phyloP scores from a whole-genome alignment of 2,329 filamentous ascomycete species.

The Nemania sp. region DNA sequence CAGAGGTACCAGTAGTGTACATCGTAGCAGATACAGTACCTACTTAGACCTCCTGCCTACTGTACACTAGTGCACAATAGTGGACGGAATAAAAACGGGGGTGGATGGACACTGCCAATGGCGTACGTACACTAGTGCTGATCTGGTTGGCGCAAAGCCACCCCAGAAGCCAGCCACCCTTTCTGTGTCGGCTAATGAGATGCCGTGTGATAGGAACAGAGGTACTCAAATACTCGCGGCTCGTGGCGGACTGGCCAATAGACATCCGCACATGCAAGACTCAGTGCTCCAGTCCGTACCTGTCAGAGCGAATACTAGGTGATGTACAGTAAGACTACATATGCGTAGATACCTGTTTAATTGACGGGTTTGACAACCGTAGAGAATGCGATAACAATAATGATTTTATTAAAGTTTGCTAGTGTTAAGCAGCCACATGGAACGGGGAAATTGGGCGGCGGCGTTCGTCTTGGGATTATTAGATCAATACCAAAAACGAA shows the following conservation, averaged over 20 bases:
- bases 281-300: not conserved
- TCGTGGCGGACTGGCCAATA: constrained; percentile 26
- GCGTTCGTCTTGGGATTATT: too few relatives aligned
- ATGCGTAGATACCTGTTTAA: not conserved
- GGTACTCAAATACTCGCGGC: constrained; percentile 37
- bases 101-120: not conserved
- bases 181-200: constrained; percentile 30
- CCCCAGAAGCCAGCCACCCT: constrained; percentile 25
- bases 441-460: too few relatives aligned
- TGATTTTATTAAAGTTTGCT: too few relatives aligned
- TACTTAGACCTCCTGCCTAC: not conserved
- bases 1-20: not conserved
- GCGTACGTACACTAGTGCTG: constrained; percentile 28
- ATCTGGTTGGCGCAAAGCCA: constrained; percentile 33
- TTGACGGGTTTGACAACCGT: not conserved
- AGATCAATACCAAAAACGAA: too few relatives aligned
- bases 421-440: too few relatives aligned
- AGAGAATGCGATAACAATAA: not conserved
- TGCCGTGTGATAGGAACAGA: constrained; percentile 31
- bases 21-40: not conserved
- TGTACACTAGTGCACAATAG: not conserved
- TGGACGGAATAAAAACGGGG: constrained; percentile 8
- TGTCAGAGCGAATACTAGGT: constrained; percentile 9
- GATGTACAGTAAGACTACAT: constrained; percentile 3
- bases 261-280: not conserved